Conservation (phyloP, 2,329 filamentous ascomycete genomes). For the Stemphylium beticola region DNA sequence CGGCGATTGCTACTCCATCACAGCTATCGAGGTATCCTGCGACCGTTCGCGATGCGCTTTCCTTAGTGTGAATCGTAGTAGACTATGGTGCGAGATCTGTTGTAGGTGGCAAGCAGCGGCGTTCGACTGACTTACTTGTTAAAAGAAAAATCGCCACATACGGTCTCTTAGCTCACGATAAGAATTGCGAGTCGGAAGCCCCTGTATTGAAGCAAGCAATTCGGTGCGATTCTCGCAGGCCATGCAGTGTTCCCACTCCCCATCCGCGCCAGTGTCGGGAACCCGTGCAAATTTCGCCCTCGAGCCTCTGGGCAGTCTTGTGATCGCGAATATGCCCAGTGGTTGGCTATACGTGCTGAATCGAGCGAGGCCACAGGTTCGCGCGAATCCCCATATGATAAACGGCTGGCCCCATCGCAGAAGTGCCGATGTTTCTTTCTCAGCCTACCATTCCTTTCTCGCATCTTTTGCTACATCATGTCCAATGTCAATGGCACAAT, state of each 20-base stretch:
- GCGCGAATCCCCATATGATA: background rate
- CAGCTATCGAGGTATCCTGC: too few relatives aligned
- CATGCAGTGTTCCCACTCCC: background rate
- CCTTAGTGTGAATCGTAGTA: too few relatives aligned
- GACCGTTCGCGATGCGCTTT: too few relatives aligned
- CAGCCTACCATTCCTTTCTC: background rate
- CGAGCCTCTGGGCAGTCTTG: constrained; percentile 2
- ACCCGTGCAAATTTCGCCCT: constrained; percentile 3
- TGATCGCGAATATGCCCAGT: background rate
- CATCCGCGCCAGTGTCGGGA: constrained; percentile 3
- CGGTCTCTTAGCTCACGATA: background rate
- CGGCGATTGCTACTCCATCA: background rate
- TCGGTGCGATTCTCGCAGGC: constrained; percentile 2
- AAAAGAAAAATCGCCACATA: too few relatives aligned
- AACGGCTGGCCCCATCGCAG: background rate
- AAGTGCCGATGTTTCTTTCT: background rate
- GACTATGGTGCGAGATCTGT: too few relatives aligned
- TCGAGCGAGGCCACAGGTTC: background rate
- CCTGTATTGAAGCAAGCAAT: background rate
- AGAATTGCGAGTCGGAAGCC: background rate
- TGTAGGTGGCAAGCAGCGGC: too few relatives aligned
- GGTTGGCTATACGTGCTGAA: background rate
- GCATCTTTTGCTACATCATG: constrained; percentile 8
- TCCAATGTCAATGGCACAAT: constrained; percentile 18
- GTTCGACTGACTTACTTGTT: too few relatives aligned